Evolutionary conservation across 169 alveolate species (phyloP), one percentile per base, ranked within the genome.

Genomic region (Plasmodium chabaudi): DNA sequence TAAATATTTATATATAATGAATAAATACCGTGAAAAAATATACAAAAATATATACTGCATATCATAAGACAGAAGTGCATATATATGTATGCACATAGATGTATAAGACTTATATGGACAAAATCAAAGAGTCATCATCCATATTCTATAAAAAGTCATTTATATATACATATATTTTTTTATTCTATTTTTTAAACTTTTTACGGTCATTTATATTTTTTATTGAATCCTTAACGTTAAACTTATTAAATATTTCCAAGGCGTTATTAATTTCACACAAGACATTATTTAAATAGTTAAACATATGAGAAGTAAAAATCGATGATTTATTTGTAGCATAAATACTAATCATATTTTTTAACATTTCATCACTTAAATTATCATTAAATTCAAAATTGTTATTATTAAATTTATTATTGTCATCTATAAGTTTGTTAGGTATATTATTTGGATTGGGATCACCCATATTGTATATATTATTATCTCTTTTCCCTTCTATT

Each of bases 261-360:
- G 84, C 82, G 57, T 71, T 82, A 60, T 82, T 82, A 67, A 82
- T 68, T 60, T 82, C 90, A 46, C 90, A 68, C 49, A 82, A 25
- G 55, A 82, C 90, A 57, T 65, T 82, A 57, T 69, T 82, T 61
- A 82, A 46, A 47, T 82, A 82, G 19, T 72, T 82, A 46, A 65
- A 68, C 90, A 82, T 65, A 34, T 82, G 90, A 1, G 90, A 82
- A 55, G 90, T 69, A 13, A 82, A 67, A n/a, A 82, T 82, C 34
- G 90, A 82, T 23, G 90, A 65, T 82, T 82, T 82, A 25, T 82
- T 82, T 56, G 67, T 70, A 4, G 90, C 61, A 82, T 82, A 82
- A n/a, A 82, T 82, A 64, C 25, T 68, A 19, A 82, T 82, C 69
- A 82, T 15, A 39, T 82, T 82, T 57, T 61, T 42, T 69, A 82